Conservation (phyloP, 305 asterid species). For the Solanum hybrid region DNA sequence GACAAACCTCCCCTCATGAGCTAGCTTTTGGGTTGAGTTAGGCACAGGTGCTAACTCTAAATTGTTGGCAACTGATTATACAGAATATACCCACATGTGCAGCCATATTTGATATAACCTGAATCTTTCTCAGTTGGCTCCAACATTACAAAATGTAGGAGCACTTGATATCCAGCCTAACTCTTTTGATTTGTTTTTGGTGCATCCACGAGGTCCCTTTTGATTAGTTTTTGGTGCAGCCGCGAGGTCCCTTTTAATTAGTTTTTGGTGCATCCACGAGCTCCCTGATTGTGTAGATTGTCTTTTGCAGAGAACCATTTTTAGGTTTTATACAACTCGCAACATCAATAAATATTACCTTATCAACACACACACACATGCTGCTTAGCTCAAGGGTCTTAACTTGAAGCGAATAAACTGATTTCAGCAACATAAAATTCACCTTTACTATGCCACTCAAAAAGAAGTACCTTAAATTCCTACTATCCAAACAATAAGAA, state of each 20-base stretch:
- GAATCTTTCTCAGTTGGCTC: not conserved
- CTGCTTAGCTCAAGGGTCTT: not conserved
- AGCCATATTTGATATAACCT: not conserved
- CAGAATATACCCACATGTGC: not conserved
- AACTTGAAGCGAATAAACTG: not conserved
- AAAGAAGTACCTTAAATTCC: conserved; percentile 43
- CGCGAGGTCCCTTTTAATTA: not conserved
- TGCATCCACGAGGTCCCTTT: not conserved
- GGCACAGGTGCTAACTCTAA: not conserved
- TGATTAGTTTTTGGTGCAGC: not conserved
- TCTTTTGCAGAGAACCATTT: not conserved
- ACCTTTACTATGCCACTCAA: not conserved
- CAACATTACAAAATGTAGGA: not conserved
- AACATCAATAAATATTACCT: not conserved
- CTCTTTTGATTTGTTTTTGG: not conserved
- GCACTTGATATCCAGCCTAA: not conserved
- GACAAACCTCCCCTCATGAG: not conserved
- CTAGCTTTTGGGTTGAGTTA: not conserved
- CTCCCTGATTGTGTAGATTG: not conserved
- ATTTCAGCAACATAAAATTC: not conserved
- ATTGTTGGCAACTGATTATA: not conserved
- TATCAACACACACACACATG: not conserved
- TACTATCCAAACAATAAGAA: not conserved
- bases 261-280: not conserved
- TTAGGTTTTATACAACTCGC: not conserved